A percentile compares a stretch with the other conserved stretches of the same genome.
These are phyloP conservation scores for Rostrohypoxylon terebratum DNA, from an alignment of 495 filamentous ascomycete species.

Conservation along the genomic window DNA sequence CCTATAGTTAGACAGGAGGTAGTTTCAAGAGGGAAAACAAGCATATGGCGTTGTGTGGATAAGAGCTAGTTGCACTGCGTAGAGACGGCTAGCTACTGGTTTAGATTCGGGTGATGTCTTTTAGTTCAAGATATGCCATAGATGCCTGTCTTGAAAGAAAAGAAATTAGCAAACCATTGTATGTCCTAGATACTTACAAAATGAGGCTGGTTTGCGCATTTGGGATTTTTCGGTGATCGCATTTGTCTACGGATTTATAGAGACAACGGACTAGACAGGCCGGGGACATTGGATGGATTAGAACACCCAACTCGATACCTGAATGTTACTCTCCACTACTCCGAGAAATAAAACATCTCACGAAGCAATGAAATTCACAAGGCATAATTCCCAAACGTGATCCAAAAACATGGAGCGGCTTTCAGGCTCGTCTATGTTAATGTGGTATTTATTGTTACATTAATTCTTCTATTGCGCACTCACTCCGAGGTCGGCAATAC, in stretches of 20 bases:
- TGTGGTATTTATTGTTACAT: conserved; percentile 37
- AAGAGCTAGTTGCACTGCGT: not conserved
- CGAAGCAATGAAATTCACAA: not conserved
- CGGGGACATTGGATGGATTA: not conserved
- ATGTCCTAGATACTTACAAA: conserved; percentile 1
- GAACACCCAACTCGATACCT: not conserved
- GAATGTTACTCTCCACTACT: conserved; percentile 4
- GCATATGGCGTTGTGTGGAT: not conserved
- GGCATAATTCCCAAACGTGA: not conserved
- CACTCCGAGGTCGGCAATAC: conserved; percentile 21
- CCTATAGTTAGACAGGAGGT: conserved; percentile 66
- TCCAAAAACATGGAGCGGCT: not conserved
- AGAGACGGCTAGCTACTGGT: not conserved
- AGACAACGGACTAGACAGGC: not conserved
- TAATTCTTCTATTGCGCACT: conserved; percentile 27
- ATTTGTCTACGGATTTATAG: not conserved
- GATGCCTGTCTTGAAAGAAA: not conserved
- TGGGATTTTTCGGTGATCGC: not conserved
- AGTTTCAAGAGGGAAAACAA: no score
- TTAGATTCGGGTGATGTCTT: not conserved
- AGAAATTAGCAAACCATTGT: not conserved
- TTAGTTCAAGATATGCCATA: not conserved
- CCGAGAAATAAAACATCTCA: not conserved
- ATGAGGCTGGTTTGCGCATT: not conserved
- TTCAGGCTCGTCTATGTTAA: conserved; percentile 21